Base-by-base conservation (phyloP, 1,284 basidiomycete species). In the Porogramme epimiltina region DNA sequence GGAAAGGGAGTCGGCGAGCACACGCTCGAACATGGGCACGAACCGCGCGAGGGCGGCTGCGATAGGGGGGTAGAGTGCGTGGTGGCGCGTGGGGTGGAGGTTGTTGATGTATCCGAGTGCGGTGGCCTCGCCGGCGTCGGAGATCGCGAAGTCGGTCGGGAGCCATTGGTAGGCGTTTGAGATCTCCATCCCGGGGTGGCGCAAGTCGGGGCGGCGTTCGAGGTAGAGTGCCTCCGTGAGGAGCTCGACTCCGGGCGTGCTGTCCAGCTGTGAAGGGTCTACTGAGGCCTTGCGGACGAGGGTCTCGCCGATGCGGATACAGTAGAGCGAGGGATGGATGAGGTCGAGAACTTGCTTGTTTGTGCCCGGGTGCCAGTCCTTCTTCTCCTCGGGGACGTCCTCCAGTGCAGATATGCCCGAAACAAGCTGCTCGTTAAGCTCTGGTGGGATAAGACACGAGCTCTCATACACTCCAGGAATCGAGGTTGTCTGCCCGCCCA, bases 21-120 rank as follows among this genome's bases (percentile, higher is more conserved):
- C 51, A 10, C 45, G 51, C 45, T 52, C 51, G 28, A 52, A 47
- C 25, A 52, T 31, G 10, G 51, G 25, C 19, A 52, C 16, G 45
- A 52, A 52, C 20, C 45, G 45, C 36, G 34, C 25, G 11, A 52
- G 34, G 26, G 47, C 38, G n/a, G 45, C 11, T 6, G 45, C 36
- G 33, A 52, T 37, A 10, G 26, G 13, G 11, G 42, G 18, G 23
- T 52, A 52, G 2, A 44, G 36, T 15, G 42, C n/a, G 20, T n/a
- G 24, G 42, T 48, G 41, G 9, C 20, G 42, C 8, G 25, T 36
- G 3, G 46, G 51, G 13, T 47, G 45, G 28, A 52, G 45, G 19
- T 52, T 52, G 51, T 48, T 52, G 51, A 52, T 52, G 42, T 52
- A 52, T 9, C 42, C 41, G 2, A 25, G 24, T 11, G 42, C 9